These are phyloP conservation scores for Fonsecaea pugnacius DNA, from an alignment of 2,329 filamentous ascomycete genomes.

Conservation along the genomic window DNA sequence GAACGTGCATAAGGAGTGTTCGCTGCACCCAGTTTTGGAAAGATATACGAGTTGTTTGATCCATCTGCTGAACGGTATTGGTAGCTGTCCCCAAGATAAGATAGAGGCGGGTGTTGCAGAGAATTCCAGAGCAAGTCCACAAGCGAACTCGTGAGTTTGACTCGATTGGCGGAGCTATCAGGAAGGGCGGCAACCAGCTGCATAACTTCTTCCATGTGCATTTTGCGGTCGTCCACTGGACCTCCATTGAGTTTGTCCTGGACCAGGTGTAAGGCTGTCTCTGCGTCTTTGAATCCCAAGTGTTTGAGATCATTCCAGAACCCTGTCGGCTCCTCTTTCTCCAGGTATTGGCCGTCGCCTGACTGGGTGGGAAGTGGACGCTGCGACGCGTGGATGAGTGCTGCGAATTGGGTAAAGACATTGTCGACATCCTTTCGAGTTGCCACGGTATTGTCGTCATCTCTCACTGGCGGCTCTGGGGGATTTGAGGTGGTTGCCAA, in stretches of 20 bases:
- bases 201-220: constrained; percentile 75
- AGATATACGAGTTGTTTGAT: constrained; percentile 70
- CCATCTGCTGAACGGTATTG: constrained; percentile 72
- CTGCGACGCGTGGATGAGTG: constrained; percentile 58
- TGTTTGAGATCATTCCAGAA: constrained; percentile 63
- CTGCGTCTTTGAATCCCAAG: constrained; percentile 62
- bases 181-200: constrained; percentile 69
- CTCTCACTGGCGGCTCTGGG: constrained; percentile 2
- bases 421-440: constrained; percentile 48
- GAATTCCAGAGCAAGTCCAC: constrained; percentile 72
- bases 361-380: constrained; percentile 67
- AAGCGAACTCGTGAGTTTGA: constrained; percentile 68
- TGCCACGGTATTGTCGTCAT: constrained; percentile 40
- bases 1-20: constrained; percentile 70
- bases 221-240: constrained; percentile 73
- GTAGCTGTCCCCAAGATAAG: constrained; percentile 60
- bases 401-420: constrained; percentile 51
- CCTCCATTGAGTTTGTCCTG: constrained; percentile 67
- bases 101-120: constrained; percentile 72
- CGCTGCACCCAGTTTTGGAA: constrained; percentile 69
- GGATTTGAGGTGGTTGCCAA: constrained; percentile 3
- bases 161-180: constrained; percentile 63
- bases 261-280: constrained; percentile 66
- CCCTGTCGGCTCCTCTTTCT: constrained; percentile 55
- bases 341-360: constrained; percentile 65